These are phyloP conservation scores for Silene uniflora DNA, from an alignment of 148 eudicot genomes.

Conservation along the genomic window DNA sequence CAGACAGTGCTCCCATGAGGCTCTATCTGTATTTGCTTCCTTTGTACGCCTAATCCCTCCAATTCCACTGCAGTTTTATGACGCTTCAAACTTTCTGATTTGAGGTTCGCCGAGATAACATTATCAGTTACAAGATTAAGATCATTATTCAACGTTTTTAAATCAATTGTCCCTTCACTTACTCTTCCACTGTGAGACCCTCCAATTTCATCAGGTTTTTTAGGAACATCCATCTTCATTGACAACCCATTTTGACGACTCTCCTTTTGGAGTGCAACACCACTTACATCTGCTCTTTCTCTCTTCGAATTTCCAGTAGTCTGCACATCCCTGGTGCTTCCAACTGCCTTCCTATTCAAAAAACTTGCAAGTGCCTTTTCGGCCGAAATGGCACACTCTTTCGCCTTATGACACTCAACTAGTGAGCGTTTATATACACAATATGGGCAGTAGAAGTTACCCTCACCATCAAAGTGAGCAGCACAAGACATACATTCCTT, in stretches of 20 bases:
- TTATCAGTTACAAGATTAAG: not conserved
- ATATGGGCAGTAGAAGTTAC: conserved; percentile 60
- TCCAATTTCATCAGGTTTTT: not conserved
- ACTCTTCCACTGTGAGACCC: not conserved
- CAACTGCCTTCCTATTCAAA: conserved; percentile 29
- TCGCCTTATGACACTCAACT: conserved; percentile 32
- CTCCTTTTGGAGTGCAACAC: not conserved
- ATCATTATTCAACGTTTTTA: not conserved
- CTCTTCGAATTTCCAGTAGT: conserved; percentile 3
- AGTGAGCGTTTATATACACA: conserved; percentile 45
- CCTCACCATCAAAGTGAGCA: conserved; percentile 45
- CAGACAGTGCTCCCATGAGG: not conserved
- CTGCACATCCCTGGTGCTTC: conserved; percentile 10
- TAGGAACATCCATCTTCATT: not conserved
- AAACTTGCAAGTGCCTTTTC: conserved; percentile 41
- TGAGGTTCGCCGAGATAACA: not conserved
- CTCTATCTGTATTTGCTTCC: conserved; percentile 11
- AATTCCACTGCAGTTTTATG: not conserved
- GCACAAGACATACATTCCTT: conserved; percentile 46
- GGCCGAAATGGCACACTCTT: conserved; percentile 35
- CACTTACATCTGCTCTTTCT: conserved; percentile 19
- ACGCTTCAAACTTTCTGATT: not conserved
- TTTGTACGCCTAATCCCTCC: not conserved
- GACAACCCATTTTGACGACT: not conserved
- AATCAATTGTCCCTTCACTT: not conserved